These are phyloP conservation scores for Xylariaceae sp. DNA, from an alignment of 2,329 filamentous ascomycete genomes.

Conservation along the genomic window DNA sequence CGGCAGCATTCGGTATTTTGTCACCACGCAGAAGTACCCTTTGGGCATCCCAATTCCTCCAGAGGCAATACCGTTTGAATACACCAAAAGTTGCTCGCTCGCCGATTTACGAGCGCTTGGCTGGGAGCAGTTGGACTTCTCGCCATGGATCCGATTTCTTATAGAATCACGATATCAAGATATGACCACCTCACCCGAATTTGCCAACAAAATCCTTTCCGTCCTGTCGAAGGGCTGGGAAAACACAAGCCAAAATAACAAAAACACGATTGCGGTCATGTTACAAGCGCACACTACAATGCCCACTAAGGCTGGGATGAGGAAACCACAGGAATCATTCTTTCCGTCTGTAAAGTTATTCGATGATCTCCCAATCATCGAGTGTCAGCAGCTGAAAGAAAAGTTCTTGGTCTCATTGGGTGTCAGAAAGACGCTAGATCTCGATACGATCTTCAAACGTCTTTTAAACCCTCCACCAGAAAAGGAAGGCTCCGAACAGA, in stretches of 20 bases:
- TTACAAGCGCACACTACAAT: slow-evolving; percentile 70
- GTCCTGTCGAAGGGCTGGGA: slow-evolving; percentile 92
- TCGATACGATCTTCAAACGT: slow-evolving; percentile 88
- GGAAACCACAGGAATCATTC: slow-evolving; percentile 77
- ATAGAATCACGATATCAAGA: slow-evolving; percentile 67
- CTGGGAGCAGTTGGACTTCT: slow-evolving; percentile 80
- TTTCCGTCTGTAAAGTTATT: slow-evolving; percentile 93
- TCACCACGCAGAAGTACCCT: slow-evolving; percentile 75
- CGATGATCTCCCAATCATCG: slow-evolving; percentile 82
- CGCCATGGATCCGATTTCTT: slow-evolving; percentile 81
- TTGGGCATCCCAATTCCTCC: slow-evolving; percentile 76
- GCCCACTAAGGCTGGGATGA: slow-evolving; percentile 89
- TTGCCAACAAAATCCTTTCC: slow-evolving; percentile 72
- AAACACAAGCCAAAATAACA: slow-evolving; percentile 62
- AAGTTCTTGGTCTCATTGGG: slow-evolving; percentile 81
- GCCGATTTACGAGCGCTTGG: slow-evolving; percentile 74
- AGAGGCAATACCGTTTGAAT: slow-evolving; percentile 78
- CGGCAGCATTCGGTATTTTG: slow-evolving; percentile 68
- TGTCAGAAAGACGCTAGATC: slow-evolving; percentile 90
- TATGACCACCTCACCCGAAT: slow-evolving; percentile 66
- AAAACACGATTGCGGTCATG: slow-evolving; percentile 59
- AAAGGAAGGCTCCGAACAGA: slow-evolving; percentile 46
- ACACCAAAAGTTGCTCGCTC: slow-evolving; percentile 66
- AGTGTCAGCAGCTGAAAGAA: slow-evolving; percentile 78
- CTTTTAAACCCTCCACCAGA: slow-evolving; percentile 62